Evolutionary conservation across 148 eudicot species (phyloP).

Genomic region (Hydrangea macrophylla): DNA sequence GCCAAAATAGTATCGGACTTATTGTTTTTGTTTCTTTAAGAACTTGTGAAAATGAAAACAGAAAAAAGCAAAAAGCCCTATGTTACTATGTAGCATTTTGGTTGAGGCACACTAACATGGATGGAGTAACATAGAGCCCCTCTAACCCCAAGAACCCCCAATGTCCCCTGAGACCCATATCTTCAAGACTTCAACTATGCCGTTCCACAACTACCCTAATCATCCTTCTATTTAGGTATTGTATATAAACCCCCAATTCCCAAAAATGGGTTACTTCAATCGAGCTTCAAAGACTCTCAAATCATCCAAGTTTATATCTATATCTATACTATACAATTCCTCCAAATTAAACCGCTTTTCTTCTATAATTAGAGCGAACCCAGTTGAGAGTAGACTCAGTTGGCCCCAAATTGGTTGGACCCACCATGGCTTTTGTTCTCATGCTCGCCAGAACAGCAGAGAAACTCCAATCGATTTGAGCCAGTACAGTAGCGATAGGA

Average conservation of each 20-base stretch:
- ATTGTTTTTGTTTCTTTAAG: too few species aligned
- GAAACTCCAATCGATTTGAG: constrained; percentile 56
- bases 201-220: neutral
- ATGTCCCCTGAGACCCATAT: too few species aligned
- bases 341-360: constrained; percentile 13
- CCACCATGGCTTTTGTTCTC: constrained; percentile 40
- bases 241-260: constrained; percentile 7
- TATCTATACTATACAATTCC: constrained; percentile 2
- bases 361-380: neutral
- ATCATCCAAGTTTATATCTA: constrained; percentile 21
- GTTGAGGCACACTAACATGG: too few species aligned
- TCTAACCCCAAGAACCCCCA: too few species aligned
- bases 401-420: constrained; percentile 24
- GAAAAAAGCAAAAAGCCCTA: too few species aligned
- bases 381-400: constrained; percentile 13
- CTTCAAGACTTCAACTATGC: neutral
- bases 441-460: constrained; percentile 35
- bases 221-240: neutral
- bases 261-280: constrained; percentile 38
- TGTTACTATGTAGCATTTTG: too few species aligned
- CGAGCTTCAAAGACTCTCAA: constrained; percentile 39
- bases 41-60: too few species aligned
- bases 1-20: too few species aligned
- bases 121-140: too few species aligned
- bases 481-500: constrained; percentile 66